phyloP scores from a whole-genome alignment of 805 yeast genomes.

The Yamadazyma tumulicola region DNA sequence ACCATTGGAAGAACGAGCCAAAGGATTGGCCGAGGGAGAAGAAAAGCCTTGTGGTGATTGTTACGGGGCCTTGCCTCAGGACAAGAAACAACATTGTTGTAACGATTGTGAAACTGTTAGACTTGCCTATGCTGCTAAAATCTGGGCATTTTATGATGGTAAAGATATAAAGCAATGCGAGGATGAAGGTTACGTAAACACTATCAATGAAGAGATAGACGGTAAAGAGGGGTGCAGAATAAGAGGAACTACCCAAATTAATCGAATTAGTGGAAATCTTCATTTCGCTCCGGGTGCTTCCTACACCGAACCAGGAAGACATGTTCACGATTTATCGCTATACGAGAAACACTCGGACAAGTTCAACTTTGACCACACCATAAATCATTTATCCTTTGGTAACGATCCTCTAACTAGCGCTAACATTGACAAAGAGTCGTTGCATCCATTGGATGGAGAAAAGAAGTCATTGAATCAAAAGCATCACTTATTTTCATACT shows the following conservation, averaged over 20 bases:
- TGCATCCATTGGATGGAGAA: conserved; percentile 67
- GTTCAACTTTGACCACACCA: conserved; percentile 71
- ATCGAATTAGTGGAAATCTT: conserved; percentile 83
- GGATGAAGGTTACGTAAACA: conserved; percentile 75
- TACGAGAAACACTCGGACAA: conserved; percentile 53
- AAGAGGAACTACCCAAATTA: conserved; percentile 72
- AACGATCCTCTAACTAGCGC: conserved; percentile 40
- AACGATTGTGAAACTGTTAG: conserved; percentile 80
- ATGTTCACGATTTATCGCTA: conserved; percentile 81
- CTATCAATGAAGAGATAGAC: conserved; percentile 51
- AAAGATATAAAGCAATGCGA: conserved; percentile 86
- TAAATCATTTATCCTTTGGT: conserved; percentile 85
- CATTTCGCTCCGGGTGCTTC: conserved; percentile 97
- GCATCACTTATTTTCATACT: conserved; percentile 68
- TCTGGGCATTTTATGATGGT: conserved; percentile 93
- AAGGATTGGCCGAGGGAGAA: conserved; percentile 27
- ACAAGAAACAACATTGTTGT: conserved; percentile 60
- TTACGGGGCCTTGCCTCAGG: conserved; percentile 76
- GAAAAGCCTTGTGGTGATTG: conserved; percentile 78
- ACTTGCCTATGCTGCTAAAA: conserved; percentile 67
- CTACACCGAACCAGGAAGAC: conserved; percentile 53
- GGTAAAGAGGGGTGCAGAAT: conserved; percentile 81
- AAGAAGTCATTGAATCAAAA: conserved; percentile 42
- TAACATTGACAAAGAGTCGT: conserved; percentile 27
- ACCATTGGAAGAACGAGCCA: conserved; percentile 27